A percentile compares a stretch with the other conserved stretches of the same genome.
These are phyloP conservation scores for Oryza meridionalis DNA, from an alignment of 176 grass and related monocot species.

Conservation along the genomic window DNA sequence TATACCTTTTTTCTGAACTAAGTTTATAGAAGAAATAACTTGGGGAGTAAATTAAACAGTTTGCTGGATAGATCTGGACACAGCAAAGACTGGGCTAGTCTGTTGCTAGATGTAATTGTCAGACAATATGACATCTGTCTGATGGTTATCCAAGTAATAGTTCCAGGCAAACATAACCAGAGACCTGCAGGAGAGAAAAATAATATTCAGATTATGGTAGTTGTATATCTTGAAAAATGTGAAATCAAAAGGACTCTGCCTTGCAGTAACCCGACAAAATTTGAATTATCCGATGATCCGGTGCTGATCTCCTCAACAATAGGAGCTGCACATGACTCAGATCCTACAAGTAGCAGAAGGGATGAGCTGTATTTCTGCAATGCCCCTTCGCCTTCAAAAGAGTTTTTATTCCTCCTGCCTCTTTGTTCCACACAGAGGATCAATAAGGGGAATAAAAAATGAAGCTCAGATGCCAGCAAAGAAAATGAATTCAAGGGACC, in stretches of 20 bases:
- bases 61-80: not conserved
- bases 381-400: conserved; percentile 26
- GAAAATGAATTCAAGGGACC: conserved; percentile 24
- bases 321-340: conserved; percentile 31
- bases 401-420: conserved; percentile 39
- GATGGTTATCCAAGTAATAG: conserved; percentile 2
- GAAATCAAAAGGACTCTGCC: conserved; percentile 16
- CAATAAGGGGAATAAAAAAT: conserved; percentile 38
- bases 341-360: conserved; percentile 12
- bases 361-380: conserved; percentile 21
- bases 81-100: not conserved
- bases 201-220: conserved; percentile 17
- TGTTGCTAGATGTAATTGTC: conserved; percentile 7
- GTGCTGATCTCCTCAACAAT: conserved; percentile 20
- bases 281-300: conserved; percentile 19
- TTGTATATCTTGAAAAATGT: conserved; percentile 29
- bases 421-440: conserved; percentile 49
- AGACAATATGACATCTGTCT: not conserved
- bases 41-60: not conserved
- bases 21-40: conserved; percentile 15
- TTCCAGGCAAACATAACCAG: not conserved
- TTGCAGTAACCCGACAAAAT: conserved; percentile 24
- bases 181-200: not conserved
- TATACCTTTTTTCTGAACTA: conserved; percentile 13
- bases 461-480: conserved; percentile 39